Evolutionary conservation across 352 stramenopile species (phyloP).

Genomic region (Globisporangium sylvaticum): DNA sequence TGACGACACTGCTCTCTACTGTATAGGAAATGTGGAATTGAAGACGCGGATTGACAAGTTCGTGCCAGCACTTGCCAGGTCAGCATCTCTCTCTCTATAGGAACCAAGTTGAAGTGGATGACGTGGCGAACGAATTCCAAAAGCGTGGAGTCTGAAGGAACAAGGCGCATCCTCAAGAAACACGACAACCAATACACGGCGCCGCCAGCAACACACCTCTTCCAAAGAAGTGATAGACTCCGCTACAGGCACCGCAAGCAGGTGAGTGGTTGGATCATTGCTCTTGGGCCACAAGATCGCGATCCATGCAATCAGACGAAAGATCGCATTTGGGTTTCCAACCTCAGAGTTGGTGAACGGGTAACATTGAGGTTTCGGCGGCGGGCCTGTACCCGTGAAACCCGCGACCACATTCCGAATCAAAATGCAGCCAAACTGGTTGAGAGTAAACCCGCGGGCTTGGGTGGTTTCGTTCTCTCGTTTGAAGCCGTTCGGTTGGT

Average conservation of each 20-base stretch:
- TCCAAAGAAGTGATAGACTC: neutral
- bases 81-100: conserved; percentile 8
- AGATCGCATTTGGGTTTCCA: neutral
- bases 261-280: neutral
- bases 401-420: neutral
- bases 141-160: neutral
- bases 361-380: neutral
- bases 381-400: neutral
- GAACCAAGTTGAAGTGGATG: conserved; percentile 10
- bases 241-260: neutral
- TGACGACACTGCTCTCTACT: neutral
- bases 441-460: neutral
- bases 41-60: neutral
- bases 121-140: neutral
- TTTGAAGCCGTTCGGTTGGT: neutral
- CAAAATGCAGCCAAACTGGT: neutral
- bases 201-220: neutral
- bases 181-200: neutral
- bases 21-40: neutral
- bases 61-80: neutral
- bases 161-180: neutral
- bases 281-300: neutral
- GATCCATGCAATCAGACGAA: neutral
- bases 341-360: neutral
- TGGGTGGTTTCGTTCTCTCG: neutral